Conservation (phyloP, 2,329 filamentous ascomycete species). For the Trichoderma lentiforme region DNA sequence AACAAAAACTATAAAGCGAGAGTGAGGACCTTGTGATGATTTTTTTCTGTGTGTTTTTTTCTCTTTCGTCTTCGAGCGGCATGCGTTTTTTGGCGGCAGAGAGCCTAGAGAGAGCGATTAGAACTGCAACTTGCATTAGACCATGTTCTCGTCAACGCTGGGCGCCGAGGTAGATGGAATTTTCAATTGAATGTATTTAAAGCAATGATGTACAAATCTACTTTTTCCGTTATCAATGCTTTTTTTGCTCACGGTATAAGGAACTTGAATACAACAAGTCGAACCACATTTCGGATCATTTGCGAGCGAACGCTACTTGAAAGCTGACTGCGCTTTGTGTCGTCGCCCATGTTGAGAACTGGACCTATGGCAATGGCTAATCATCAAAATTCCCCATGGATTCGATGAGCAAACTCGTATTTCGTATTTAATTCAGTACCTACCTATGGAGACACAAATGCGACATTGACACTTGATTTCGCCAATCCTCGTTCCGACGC, state of each 20-base stretch:
- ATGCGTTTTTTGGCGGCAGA: not conserved
- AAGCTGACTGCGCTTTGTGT: not conserved
- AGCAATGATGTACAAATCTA: not conserved
- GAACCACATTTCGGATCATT: no score
- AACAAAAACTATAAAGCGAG: constrained; percentile 38
- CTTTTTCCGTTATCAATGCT: not conserved
- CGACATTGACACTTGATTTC: not conserved
- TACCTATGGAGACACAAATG: not conserved
- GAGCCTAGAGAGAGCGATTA: not conserved
- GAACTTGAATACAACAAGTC: no score
- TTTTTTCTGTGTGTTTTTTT: constrained; percentile 45
- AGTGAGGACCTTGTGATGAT: constrained; percentile 62
- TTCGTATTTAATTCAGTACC: not conserved
- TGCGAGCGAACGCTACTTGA: not conserved
- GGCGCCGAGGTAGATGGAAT: not conserved
- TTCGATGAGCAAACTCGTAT: no score
- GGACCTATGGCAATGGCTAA: no score
- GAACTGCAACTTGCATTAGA: not conserved
- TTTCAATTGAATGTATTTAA: not conserved
- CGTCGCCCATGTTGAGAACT: not conserved
- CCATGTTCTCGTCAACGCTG: not conserved
- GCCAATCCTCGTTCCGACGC: not conserved
- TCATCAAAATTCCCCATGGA: no score
- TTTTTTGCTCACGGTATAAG: no score
- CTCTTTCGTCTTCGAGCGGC: not conserved